phyloP scores from a whole-genome alignment of 345 rosid species.

The Angophora floribunda region DNA sequence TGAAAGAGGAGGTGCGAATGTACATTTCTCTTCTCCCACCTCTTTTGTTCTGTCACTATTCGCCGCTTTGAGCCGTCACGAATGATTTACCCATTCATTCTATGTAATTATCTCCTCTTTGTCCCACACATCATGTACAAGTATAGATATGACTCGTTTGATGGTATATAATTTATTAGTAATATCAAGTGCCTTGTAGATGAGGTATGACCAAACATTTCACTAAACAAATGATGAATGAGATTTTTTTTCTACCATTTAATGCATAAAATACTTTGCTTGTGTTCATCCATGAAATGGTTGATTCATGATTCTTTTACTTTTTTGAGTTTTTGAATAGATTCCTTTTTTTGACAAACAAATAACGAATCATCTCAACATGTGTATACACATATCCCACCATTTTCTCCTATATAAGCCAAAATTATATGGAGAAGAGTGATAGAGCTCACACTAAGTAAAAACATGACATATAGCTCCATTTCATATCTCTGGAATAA shows the following conservation, averaged over 20 bases:
- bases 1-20: not conserved
- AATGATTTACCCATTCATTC: not conserved
- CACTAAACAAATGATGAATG: constrained; percentile 58
- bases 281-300: too few relatives aligned
- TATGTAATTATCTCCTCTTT: not conserved
- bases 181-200: too few relatives aligned
- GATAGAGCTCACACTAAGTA: not conserved
- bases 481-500: not conserved
- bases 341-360: not conserved
- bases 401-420: fast-evolving
- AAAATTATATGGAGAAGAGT: fast-evolving
- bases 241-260: constrained; percentile 1
- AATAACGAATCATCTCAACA: not conserved
- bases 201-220: not conserved
- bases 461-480: not conserved
- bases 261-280: too few relatives aligned
- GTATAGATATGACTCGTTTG: not conserved
- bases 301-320: too few relatives aligned
- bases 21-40: not conserved
- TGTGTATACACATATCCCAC: not conserved
- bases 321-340: too few relatives aligned
- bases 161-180: not conserved
- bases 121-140: not conserved
- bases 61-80: not conserved
- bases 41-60: not conserved